Evolutionary conservation across 106 monocot species (phyloP), one percentile per base, ranked within the genome.

Genomic region (Acorus calamus): DNA sequence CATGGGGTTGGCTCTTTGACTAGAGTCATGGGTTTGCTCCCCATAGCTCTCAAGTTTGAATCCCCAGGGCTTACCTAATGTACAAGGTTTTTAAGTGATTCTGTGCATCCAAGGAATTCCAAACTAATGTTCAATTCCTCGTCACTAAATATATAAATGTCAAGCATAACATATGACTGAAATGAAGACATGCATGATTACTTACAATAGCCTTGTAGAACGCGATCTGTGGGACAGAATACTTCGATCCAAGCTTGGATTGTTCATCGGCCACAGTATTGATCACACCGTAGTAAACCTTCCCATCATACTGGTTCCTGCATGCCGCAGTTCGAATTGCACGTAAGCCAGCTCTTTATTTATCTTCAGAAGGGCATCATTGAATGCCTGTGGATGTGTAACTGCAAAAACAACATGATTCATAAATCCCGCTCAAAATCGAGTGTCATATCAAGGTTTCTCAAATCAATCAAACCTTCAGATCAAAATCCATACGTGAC

Each of bases 231-330:
- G 92, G 88, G 55, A 85, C 74, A 1, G 92, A 85, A 70, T 83
- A 98, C 73, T 84, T 88, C 4, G 92, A 78, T 13, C 98, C 98
- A 28, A 98, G 83, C 72, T 98, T 92, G 6, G 92, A 92, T 61
- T 98, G 88, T 49, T 98, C 98, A 62, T 98, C 98, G 46, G 83
- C 65, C 4, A 92, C 72, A 59, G 82, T 98, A 69, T 98, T 98
- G 12, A 98, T 77, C 53, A 92, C 74, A 12, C 92, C 92, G 73
- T 98, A 92, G 60, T 85, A 98, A 28, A 98, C 75, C 43, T 68
- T 75, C 4, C 98, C 98, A 67, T 92, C 81, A 71, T 98, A 91
- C 61, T 98, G 96, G 66, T 98, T 80, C 66, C 78, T 83, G 77
- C 91, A 88, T 53, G 80, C 96, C 96, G 75, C 58, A 92, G 61